Percentiles rank a stretch among this genome's conserved stretches.
phyloP scores from a whole-genome alignment of 2,329 filamentous ascomycete genomes.

The Endocalyx cinctus region DNA sequence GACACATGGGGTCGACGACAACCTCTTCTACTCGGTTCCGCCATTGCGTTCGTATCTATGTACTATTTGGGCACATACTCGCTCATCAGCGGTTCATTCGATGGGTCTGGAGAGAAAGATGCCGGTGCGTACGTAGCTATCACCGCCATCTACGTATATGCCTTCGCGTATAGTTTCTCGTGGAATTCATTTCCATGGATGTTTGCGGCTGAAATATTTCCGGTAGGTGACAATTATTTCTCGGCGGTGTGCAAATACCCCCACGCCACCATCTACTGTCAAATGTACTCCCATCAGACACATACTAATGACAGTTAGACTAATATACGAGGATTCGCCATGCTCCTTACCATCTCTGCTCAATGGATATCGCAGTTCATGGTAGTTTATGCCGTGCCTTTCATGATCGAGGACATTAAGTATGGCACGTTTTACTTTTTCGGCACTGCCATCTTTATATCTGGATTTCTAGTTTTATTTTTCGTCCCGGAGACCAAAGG shows the following conservation, averaged over 20 bases:
- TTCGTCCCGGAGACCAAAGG: constrained; percentile 1
- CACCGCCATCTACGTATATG: no score
- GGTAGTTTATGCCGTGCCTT: neutral
- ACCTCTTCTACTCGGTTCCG: neutral
- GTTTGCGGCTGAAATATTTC: neutral
- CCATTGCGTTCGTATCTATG: neutral
- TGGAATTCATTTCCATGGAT: constrained; percentile 1
- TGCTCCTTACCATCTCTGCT: neutral
- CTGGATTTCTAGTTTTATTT: neutral
- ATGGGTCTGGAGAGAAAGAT: neutral
- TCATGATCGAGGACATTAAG: neutral
- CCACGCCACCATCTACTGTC: no score
- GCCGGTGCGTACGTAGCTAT: no score
- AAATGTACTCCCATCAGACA: no score
- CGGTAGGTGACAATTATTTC: constrained; percentile 1
- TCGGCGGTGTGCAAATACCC: no score
- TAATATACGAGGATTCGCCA: neutral
- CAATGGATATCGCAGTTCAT: constrained; percentile 1
- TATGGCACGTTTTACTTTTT: constrained; percentile 1
- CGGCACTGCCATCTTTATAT: neutral
- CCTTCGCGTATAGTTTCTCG: neutral
- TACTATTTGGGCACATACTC: neutral
- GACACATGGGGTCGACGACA: constrained; percentile 1
- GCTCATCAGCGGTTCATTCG: neutral
- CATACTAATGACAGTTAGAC: no score